A percentile compares a stretch with the other conserved stretches of the same genome.
These are phyloP conservation scores for Tillandsia fasciculata DNA, from an alignment of 176 grass and related monocot genomes.

Conservation along the genomic window DNA sequence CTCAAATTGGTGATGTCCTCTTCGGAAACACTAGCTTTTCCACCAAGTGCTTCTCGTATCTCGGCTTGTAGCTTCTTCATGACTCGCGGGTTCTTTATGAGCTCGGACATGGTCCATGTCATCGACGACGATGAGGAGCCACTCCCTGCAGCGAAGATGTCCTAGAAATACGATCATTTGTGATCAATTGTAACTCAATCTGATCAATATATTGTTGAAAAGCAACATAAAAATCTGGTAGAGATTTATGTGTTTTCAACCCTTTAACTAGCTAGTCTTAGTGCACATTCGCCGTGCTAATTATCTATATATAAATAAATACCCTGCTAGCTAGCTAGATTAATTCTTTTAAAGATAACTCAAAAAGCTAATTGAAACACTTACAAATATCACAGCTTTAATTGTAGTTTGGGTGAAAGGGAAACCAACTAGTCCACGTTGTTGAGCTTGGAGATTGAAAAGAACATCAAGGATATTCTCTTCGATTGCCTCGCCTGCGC, in stretches of 20 bases:
- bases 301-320: no score
- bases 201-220: no score
- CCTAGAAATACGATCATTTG: not conserved
- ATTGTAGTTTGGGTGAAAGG: not conserved
- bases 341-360: no score
- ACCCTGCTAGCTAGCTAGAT: no score
- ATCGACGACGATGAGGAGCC: not conserved
- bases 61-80: not conserved
- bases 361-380: not conserved
- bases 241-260: no score
- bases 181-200: no score
- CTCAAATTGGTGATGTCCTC: not conserved
- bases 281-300: no score
- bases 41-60: not conserved
- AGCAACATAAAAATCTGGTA: no score
- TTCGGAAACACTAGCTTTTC: not conserved
- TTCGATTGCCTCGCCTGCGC: not conserved
- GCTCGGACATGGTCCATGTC: not conserved
- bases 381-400: not conserved
- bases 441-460: not conserved
- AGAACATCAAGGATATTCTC: not conserved
- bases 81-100: not conserved
- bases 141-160: not conserved
- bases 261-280: no score
- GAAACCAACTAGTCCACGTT: not conserved